Evolutionary conservation across 164 flowering plant species (phyloP).

Genomic region (Liriodendron chinense): DNA sequence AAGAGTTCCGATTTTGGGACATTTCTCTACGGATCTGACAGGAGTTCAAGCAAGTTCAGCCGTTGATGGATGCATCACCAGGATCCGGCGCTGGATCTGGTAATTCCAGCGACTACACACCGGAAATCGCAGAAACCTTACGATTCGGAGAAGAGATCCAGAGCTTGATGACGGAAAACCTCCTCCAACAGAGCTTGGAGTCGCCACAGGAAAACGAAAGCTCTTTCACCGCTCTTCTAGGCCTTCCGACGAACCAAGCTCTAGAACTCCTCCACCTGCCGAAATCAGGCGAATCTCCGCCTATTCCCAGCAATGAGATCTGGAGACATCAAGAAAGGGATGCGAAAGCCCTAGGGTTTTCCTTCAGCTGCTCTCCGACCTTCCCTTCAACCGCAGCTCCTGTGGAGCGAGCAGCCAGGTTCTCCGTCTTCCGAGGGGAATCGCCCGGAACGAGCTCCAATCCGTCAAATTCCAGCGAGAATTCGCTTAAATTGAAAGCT

Average conservation of each 20-base stretch:
- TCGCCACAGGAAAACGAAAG: conserved; percentile 35
- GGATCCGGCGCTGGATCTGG: conserved; percentile 6
- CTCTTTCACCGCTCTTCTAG: conserved; percentile 85
- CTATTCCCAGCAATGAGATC: conserved; percentile 10
- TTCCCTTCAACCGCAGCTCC: conserved; percentile 41
- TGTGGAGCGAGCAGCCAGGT: conserved; percentile 49
- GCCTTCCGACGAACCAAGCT: conserved; percentile 64
- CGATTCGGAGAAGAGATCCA: conserved; percentile 12
- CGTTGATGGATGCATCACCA: neutral
- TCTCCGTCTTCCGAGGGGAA: conserved; percentile 40
- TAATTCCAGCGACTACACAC: neutral
- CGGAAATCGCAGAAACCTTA: conserved; percentile 4
- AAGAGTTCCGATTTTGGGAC: neutral
- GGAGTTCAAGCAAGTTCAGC: neutral
- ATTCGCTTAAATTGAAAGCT: conserved; percentile 39
- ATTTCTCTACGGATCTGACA: neutral
- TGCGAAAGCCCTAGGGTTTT: conserved; percentile 11
- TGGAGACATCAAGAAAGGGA: conserved; percentile 2
- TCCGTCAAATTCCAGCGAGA: conserved; percentile 37
- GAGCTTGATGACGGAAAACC: conserved; percentile 14
- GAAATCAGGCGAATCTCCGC: conserved; percentile 18
- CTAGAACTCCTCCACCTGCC: conserved; percentile 61
- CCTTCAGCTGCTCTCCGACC: conserved; percentile 22
- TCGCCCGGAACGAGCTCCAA: conserved; percentile 35
- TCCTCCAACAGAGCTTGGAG: conserved; percentile 4